phyloP scores from a whole-genome alignment of 148 eudicot species.

The Hydrangea macrophylla region DNA sequence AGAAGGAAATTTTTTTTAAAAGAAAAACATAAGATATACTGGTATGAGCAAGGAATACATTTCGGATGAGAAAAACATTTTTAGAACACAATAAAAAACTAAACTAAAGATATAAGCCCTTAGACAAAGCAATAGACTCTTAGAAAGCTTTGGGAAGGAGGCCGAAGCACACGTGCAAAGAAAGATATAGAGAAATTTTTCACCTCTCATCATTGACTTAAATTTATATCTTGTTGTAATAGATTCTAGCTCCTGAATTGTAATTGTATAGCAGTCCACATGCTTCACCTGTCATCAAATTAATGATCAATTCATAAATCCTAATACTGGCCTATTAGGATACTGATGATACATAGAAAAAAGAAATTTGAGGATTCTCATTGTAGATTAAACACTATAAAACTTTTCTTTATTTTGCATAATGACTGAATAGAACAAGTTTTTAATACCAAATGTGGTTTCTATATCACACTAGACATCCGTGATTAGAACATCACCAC shows the following conservation, averaged over 20 bases:
- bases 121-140: slow-evolving; percentile 4
- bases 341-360: too few species aligned
- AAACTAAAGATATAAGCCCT: not conserved
- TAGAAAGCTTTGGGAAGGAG: not conserved
- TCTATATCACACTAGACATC: not conserved
- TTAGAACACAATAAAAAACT: not conserved
- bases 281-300: slow-evolving; percentile 66
- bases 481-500: not conserved
- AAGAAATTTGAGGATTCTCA: not conserved
- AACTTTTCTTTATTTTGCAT: too few species aligned
- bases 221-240: slow-evolving; percentile 61
- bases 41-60: not conserved
- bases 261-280: slow-evolving; percentile 75
- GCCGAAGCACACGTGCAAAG: not conserved
- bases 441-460: not conserved
- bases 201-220: slow-evolving; percentile 98
- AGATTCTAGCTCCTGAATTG: slow-evolving; percentile 68
- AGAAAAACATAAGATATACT: not conserved
- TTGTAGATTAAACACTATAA: not conserved
- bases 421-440: not conserved
- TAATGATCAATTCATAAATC: slow-evolving; percentile 3
- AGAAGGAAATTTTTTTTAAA: not conserved
- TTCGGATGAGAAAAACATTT: not conserved
- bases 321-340: not conserved
- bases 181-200: slow-evolving; percentile 6